These are phyloP conservation scores for Lasiodiplodia sp. DNA, from an alignment of 2,329 filamentous ascomycete genomes.

Conservation along the genomic window DNA sequence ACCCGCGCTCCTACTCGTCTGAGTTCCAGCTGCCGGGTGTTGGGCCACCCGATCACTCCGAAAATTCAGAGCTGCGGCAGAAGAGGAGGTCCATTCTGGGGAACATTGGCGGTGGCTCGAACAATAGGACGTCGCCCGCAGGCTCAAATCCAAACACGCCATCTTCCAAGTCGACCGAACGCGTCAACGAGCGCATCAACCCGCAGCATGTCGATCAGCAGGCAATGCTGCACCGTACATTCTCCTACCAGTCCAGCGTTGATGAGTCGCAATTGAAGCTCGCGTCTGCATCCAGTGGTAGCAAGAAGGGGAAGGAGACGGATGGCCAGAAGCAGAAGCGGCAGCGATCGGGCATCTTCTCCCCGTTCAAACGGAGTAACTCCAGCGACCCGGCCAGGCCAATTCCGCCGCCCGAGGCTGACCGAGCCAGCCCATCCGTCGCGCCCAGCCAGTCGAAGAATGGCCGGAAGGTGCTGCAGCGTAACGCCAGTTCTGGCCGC, in stretches of 20 bases:
- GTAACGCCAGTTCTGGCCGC: slow-evolving; percentile 19
- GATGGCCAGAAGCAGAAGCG: slow-evolving; percentile 11
- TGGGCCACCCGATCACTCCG: slow-evolving; percentile 39
- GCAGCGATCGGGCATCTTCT: slow-evolving; percentile 6
- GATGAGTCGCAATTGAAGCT: slow-evolving; percentile 9
- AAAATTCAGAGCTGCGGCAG: not conserved
- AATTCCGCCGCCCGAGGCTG: not conserved
- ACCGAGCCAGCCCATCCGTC: not conserved
- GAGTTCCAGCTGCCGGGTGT: slow-evolving; percentile 50
- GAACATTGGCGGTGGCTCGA: slow-evolving; percentile 49
- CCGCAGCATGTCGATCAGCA: slow-evolving; percentile 30
- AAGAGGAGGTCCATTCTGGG: slow-evolving; percentile 33
- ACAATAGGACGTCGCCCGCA: slow-evolving; percentile 5
- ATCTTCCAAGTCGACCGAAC: slow-evolving; percentile 35
- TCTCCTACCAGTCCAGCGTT: slow-evolving; percentile 39
- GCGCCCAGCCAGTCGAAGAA: slow-evolving; percentile 3
- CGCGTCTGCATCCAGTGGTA: not conserved
- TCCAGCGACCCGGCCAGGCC: not conserved
- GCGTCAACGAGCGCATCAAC: slow-evolving; percentile 31
- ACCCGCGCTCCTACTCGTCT: slow-evolving; percentile 50
- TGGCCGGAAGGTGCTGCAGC: slow-evolving; percentile 21
- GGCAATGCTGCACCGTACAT: slow-evolving; percentile 31
- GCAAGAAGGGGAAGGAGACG: not conserved
- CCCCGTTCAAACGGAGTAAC: slow-evolving; percentile 19
- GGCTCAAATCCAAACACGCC: slow-evolving; percentile 9